These are phyloP conservation scores for Scleroderma bovista DNA, from an alignment of 768 basidiomycete genomes.

Conservation along the genomic window DNA sequence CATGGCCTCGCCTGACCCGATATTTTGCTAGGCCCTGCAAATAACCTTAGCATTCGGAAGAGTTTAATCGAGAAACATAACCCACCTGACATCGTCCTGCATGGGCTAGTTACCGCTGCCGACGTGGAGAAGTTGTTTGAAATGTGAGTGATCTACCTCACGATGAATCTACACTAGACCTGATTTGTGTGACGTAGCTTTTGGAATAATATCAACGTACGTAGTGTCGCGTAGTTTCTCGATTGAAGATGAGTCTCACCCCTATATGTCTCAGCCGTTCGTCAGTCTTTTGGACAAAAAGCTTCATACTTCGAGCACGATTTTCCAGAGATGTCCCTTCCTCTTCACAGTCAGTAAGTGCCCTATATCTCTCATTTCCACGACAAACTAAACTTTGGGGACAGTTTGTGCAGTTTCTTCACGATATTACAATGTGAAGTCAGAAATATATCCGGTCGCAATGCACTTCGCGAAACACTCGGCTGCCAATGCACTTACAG, in stretches of 20 bases:
- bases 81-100: constrained; percentile 77
- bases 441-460: constrained; percentile 80
- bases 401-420: constrained; percentile 84
- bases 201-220: constrained; percentile 63
- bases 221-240: constrained; percentile 12
- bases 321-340: constrained; percentile 83
- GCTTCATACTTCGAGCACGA: constrained; percentile 73
- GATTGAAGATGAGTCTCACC: constrained; percentile 3
- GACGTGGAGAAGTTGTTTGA: constrained; percentile 83
- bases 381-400: background rate
- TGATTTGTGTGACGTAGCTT: constrained; percentile 41
- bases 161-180: background rate
- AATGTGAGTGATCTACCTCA: constrained; percentile 46
- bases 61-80: constrained; percentile 71
- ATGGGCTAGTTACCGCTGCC: constrained; percentile 68
- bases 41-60: constrained; percentile 63
- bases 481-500: constrained; percentile 73
- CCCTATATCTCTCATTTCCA: background rate
- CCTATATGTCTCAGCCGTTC: constrained; percentile 38
- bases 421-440: constrained; percentile 71
- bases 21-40: constrained; percentile 52
- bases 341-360: constrained; percentile 80
- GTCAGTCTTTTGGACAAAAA: constrained; percentile 76
- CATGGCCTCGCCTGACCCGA: background rate
- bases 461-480: constrained; percentile 87